phyloP scores from a whole-genome alignment of 495 filamentous ascomycete genomes.

The Bacidia rubella region DNA sequence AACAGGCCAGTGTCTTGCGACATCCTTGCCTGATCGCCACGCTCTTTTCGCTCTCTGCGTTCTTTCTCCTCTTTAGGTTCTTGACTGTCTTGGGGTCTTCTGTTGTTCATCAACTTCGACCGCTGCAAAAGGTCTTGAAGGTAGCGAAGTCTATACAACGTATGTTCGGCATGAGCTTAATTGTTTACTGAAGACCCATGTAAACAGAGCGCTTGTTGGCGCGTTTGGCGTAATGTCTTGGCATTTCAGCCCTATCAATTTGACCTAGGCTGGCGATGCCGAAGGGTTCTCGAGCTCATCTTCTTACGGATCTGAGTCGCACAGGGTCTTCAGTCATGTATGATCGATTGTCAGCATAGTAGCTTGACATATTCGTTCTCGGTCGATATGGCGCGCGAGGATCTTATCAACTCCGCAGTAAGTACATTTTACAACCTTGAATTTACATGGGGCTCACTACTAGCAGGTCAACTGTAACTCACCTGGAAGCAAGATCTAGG shows the following conservation, averaged over 20 bases:
- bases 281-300: too few relatives aligned
- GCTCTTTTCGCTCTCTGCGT: not conserved
- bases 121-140: too few relatives aligned
- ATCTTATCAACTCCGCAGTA: constrained; percentile 71
- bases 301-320: too few relatives aligned
- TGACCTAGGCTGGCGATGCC: not conserved
- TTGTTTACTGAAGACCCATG: not conserved
- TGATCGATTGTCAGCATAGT: too few relatives aligned
- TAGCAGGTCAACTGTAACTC: constrained; percentile 39
- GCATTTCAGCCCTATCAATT: not conserved
- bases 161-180: not conserved
- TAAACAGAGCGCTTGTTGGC: constrained; percentile 5
- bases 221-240: constrained; percentile 4
- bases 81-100: too few relatives aligned
- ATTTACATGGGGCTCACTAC: not conserved
- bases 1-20: constrained; percentile 64
- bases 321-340: too few relatives aligned
- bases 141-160: too few relatives aligned
- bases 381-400: constrained; percentile 63
- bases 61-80: not conserved
- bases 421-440: constrained; percentile 20
- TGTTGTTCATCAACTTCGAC: too few relatives aligned
- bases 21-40: constrained; percentile 33
- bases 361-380: too few relatives aligned
- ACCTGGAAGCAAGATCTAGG: not conserved